Evolutionary conservation across 2,329 filamentous ascomycete genomes (phyloP), one percentile per base, ranked within the genome.

Genomic region (Dothideomycetes sp.): DNA sequence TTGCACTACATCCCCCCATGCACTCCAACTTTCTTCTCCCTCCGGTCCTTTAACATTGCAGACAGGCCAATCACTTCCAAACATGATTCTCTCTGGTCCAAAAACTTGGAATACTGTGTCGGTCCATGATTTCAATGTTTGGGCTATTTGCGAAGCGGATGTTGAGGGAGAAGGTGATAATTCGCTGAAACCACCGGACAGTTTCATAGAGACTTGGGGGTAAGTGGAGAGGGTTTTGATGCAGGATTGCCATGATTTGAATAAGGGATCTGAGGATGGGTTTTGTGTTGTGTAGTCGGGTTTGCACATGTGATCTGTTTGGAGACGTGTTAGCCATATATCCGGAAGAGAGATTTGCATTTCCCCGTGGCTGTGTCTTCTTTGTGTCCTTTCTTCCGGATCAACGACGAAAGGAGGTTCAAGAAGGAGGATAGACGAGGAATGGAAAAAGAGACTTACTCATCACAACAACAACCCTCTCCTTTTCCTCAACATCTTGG

Each of bases 51-150:
- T 74, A 23, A 85, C 65, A 47, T 85, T 88, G 63, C 86, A 94
- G 1, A 95, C 81, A 2, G 89, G 88, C 89, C 89, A 96, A 61
- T 95, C 87, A 49, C 82, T 88, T 17, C 82, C 88, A 61, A 91
- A 95, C 80, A 96, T 87, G 56, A 91, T 72, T 48, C 85, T 72
- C 16, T 67, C 57, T 0, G 82, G 64, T 1, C 82, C 79, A 54
- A 94, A 95, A 1, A 73, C 73, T 19, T 78, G 73, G 38, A 93
- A 74, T 1, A 88, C 65, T 38, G 81, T 74, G 45, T 78, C 74
- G 2, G 85, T 72, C 80, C 84, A 93, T 17, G 80, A 79, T 44
- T 73, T 68, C 15, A 84, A 68, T 28, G 71, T 70, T 46, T 73
- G 65, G 49, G 84, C 78, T 43, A 86, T 72, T 43, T 73, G 64